phyloP scores from a whole-genome alignment of 2,329 filamentous ascomycete species.

The Curvularia hawaiiensis region DNA sequence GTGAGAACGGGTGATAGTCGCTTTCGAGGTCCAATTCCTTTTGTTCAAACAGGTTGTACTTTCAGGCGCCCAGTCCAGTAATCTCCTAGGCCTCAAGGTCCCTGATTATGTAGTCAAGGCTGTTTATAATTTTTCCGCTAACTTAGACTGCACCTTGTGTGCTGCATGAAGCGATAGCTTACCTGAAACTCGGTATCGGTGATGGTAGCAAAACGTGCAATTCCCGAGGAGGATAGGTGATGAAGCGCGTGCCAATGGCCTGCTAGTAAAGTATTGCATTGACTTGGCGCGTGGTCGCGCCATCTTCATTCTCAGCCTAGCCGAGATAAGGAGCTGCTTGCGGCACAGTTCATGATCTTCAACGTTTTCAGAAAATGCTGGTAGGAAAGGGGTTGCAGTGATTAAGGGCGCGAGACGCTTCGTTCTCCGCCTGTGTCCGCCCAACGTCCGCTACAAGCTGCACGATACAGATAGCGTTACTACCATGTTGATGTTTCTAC shows the following conservation, averaged over 20 bases:
- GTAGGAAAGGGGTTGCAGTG: conserved; percentile 1
- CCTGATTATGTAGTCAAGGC: background rate
- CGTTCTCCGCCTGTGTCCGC: background rate
- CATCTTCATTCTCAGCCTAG: conserved; percentile 6
- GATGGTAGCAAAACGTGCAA: background rate
- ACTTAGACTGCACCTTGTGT: background rate
- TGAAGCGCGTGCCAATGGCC: background rate
- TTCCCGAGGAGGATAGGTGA: background rate
- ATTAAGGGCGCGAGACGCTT: background rate
- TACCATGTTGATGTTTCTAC: conserved; percentile 17
- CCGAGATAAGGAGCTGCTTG: conserved; percentile 7
- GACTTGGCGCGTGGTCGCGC: conserved; percentile 9
- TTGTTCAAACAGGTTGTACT: background rate
- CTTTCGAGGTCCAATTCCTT: background rate
- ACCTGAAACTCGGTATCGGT: background rate
- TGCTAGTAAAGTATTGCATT: background rate
- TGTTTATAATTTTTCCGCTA: background rate
- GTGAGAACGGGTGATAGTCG: no score
- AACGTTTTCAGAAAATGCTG: conserved; percentile 1
- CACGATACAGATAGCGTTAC: background rate
- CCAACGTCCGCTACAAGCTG: background rate
- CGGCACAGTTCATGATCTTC: conserved; percentile 9
- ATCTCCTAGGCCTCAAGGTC: background rate
- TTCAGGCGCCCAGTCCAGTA: background rate
- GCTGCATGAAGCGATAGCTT: background rate